Evolutionary conservation across 1,284 basidiomycete genomes (phyloP).

Genomic region (Paramarasmius palmivorus): DNA sequence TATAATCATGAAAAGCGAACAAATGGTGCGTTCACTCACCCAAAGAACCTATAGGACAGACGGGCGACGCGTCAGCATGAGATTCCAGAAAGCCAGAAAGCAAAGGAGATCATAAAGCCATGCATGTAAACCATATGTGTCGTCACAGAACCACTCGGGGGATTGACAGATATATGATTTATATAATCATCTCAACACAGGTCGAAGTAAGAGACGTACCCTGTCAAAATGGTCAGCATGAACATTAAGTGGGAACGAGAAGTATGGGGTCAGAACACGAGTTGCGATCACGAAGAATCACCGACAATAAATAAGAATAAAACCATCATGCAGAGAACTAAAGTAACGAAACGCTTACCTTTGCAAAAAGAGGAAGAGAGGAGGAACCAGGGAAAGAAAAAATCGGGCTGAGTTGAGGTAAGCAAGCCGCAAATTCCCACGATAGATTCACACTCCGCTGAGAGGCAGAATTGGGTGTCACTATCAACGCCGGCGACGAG

Average conservation of each 20-base stretch:
- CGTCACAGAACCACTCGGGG: constrained; percentile 13
- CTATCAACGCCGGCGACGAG: neutral
- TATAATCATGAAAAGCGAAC: too few relatives aligned
- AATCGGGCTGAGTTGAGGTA: neutral
- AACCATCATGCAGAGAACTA: constrained; percentile 44
- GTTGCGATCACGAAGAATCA: constrained; percentile 60
- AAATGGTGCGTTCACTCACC: too few relatives aligned
- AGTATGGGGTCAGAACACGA: constrained; percentile 20
- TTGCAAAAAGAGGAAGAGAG: constrained; percentile 6
- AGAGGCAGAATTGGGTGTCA: too few relatives aligned
- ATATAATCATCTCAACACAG: constrained; percentile 6
- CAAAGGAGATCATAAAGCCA: constrained; percentile 12
- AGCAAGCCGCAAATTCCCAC: neutral
- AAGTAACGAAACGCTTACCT: constrained; percentile 9
- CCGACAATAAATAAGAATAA: constrained; percentile 71
- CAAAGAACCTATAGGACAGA: too few relatives aligned
- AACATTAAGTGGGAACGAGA: neutral
- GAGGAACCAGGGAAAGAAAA: neutral
- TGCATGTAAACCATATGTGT: constrained; percentile 11
- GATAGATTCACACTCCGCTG: neutral
- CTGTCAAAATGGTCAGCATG: neutral
- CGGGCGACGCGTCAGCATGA: constrained; percentile 29
- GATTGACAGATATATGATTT: constrained; percentile 15
- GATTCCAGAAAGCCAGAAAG: neutral
- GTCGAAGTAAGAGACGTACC: neutral